phyloP scores from a whole-genome alignment of 2,329 filamentous ascomycete species.

The Aaosphaeria pasadenensis region DNA sequence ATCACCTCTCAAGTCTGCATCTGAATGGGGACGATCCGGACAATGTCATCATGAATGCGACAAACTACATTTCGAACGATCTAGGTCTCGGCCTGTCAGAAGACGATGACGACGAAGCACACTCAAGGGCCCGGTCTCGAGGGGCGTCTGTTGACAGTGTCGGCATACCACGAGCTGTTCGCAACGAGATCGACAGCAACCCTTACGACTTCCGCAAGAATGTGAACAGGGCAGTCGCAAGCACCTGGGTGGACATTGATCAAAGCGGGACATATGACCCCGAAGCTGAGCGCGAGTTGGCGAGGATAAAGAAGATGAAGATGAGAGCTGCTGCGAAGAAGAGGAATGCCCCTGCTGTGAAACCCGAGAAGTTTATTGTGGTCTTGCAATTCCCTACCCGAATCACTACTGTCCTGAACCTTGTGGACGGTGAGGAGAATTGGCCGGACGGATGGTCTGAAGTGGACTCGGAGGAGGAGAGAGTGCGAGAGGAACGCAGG shows the following conservation, averaged over 20 bases:
- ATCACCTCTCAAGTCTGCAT: no score
- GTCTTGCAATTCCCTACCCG: slow-evolving; percentile 9
- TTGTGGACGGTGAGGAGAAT: slow-evolving; percentile 20
- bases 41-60: no score
- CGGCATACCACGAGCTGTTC: background rate
- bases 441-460: slow-evolving; percentile 26
- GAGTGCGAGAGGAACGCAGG: background rate
- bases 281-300: slow-evolving; percentile 8
- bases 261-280: slow-evolving; percentile 37
- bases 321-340: slow-evolving; percentile 6
- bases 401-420: slow-evolving; percentile 18
- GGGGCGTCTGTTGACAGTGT: slow-evolving; percentile 7
- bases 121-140: slow-evolving; percentile 2
- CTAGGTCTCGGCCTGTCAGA: background rate
- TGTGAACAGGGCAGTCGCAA: slow-evolving; percentile 14
- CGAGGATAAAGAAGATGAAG: slow-evolving; percentile 6
- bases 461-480: slow-evolving; percentile 12
- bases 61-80: no score
- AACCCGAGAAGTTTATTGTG: slow-evolving; percentile 15
- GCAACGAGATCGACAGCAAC: background rate
- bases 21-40: no score
- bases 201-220: slow-evolving; percentile 21
- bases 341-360: slow-evolving; percentile 1
- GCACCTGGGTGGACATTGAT: slow-evolving; percentile 36
- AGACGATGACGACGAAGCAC: background rate